These are phyloP conservation scores for Nakazawaea peltata DNA, from an alignment of 805 yeast genomes.

Conservation along the genomic window DNA sequence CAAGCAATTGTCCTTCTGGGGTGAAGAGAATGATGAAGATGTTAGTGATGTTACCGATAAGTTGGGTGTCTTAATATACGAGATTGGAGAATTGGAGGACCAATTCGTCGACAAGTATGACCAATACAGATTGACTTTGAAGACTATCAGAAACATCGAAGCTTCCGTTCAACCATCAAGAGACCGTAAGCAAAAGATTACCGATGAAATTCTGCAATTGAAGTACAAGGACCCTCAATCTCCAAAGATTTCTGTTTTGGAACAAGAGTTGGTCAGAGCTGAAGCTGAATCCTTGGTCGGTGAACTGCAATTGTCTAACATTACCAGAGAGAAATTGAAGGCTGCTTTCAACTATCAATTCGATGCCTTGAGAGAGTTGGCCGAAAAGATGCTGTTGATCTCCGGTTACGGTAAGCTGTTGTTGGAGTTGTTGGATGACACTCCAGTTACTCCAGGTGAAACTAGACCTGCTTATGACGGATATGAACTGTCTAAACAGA, in stretches of 20 bases:
- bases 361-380: constrained; percentile 77
- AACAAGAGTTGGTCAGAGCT: constrained; percentile 85
- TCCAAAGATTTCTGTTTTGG: constrained; percentile 71
- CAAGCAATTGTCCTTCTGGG: constrained; percentile 78
- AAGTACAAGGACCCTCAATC: constrained; percentile 83
- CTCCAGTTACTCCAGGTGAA: constrained; percentile 88
- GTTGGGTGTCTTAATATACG: constrained; percentile 74
- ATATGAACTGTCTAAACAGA: constrained; percentile 82
- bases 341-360: constrained; percentile 80
- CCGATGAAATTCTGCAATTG: constrained; percentile 77
- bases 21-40: constrained; percentile 80
- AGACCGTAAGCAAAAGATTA: constrained; percentile 78
- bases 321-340: constrained; percentile 80
- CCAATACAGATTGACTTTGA: constrained; percentile 76
- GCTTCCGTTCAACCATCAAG: constrained; percentile 83
- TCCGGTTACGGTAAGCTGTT: constrained; percentile 89
- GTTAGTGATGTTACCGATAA: constrained; percentile 83
- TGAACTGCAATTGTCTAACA: constrained; percentile 84
- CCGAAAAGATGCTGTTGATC: constrained; percentile 79
- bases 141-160: constrained; percentile 77
- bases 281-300: constrained; percentile 90
- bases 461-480: constrained; percentile 87
- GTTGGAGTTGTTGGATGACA: constrained; percentile 73
- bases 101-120: constrained; percentile 82
- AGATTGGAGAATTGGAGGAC: constrained; percentile 81